Percentiles rank a stretch among this genome's conserved stretches.
These are phyloP conservation scores for Rugiboletus extremiorientalis DNA, from an alignment of 1,284 basidiomycete species.

Conservation along the genomic window DNA sequence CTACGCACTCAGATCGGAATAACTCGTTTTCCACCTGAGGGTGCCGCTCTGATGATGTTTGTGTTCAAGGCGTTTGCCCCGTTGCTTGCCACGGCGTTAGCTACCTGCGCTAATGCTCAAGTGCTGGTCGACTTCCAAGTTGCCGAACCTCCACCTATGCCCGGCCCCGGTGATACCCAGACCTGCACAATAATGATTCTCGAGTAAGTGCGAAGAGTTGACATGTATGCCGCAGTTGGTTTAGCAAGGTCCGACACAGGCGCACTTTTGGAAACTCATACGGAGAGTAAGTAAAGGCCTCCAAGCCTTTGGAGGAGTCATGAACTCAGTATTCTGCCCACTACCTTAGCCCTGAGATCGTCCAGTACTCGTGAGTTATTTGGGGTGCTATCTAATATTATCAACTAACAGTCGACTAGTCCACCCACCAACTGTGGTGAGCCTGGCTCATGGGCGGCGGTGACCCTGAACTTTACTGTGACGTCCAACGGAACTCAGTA, in stretches of 20 bases:
- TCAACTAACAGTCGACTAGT: constrained; percentile 34
- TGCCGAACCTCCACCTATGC: constrained; percentile 64
- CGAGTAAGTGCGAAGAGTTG: constrained; percentile 44
- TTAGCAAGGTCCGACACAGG: constrained; percentile 35
- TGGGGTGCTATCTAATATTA: background rate
- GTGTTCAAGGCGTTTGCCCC: constrained; percentile 8
- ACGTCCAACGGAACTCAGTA: constrained; percentile 79
- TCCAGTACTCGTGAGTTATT: constrained; percentile 55
- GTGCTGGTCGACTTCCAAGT: constrained; percentile 73
- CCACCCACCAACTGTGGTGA: constrained; percentile 74
- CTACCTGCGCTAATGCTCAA: constrained; percentile 31
- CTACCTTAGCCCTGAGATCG: constrained; percentile 57
- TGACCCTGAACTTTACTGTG: constrained; percentile 75
- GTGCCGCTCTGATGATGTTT: constrained; percentile 13
- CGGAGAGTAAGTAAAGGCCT: constrained; percentile 48
- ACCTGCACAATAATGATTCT: constrained; percentile 66
- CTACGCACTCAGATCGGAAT: background rate
- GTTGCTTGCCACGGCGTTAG: constrained; percentile 11
- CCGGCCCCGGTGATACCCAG: constrained; percentile 52
- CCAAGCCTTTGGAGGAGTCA: background rate
- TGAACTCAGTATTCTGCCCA: constrained; percentile 3
- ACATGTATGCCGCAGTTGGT: background rate
- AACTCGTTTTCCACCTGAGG: background rate
- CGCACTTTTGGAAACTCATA: constrained; percentile 74
- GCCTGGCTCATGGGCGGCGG: constrained; percentile 70